phyloP scores from a whole-genome alignment of 2,329 filamentous ascomycete genomes.

The Apiospora saccharicola region DNA sequence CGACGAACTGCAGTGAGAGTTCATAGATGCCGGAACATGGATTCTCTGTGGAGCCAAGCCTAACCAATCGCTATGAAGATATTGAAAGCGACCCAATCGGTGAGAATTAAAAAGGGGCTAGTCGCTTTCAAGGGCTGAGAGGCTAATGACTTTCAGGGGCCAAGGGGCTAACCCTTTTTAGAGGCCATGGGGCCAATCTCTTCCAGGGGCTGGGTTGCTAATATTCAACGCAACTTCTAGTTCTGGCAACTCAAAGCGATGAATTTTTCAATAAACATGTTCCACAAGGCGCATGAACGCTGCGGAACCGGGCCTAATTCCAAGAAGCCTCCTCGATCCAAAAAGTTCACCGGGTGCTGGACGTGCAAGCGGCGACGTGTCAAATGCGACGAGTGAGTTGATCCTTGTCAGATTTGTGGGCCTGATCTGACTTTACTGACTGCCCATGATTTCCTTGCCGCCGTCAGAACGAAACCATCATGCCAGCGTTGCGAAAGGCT shows the following conservation, averaged over 20 bases:
- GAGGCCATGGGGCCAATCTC: too few relatives aligned
- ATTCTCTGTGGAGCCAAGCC: too few relatives aligned
- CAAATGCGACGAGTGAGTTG: conserved; percentile 31
- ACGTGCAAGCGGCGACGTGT: conserved; percentile 26
- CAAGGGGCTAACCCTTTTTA: not conserved
- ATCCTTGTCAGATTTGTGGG: not conserved
- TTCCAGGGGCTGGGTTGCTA: too few relatives aligned
- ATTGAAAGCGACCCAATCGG: too few relatives aligned
- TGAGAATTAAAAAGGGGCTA: too few relatives aligned
- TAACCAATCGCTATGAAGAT: too few relatives aligned
- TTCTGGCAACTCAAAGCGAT: not conserved
- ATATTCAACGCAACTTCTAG: too few relatives aligned
- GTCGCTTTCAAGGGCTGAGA: not conserved
- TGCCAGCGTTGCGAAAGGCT: conserved; percentile 27
- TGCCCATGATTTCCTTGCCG: not conserved
- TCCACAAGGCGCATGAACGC: not conserved
- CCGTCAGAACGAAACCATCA: conserved; percentile 13
- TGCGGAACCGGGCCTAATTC: not conserved
- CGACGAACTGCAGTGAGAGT: too few relatives aligned
- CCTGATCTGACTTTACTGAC: not conserved
- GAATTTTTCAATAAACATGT: not conserved
- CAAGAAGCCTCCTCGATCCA: conserved; percentile 16
- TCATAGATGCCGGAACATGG: not conserved
- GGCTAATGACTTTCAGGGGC: not conserved
- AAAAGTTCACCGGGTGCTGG: conserved; percentile 25